Conservation (phyloP, 2,329 filamentous ascomycete genomes). For the Westerdykella ornata region DNA sequence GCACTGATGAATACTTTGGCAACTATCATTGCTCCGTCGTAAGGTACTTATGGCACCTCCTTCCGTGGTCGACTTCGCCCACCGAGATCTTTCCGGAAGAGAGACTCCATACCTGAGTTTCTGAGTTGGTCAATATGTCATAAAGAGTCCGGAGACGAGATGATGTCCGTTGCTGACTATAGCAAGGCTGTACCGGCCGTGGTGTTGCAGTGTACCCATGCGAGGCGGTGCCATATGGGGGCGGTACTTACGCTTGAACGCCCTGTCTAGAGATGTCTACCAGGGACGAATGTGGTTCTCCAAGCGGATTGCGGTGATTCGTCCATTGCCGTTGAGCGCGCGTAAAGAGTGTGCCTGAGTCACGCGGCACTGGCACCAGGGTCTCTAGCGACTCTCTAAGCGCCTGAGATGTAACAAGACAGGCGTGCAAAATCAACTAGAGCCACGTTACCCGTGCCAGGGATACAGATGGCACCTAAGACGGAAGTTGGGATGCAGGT, state of each 20-base stretch:
- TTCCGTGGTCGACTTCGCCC: no score
- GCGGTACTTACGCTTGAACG: not conserved
- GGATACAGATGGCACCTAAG: not conserved
- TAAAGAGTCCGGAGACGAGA: not conserved
- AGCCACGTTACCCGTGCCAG: not conserved
- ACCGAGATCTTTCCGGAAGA: not conserved
- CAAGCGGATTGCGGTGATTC: no score
- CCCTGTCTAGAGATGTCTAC: no score
- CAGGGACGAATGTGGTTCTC: no score
- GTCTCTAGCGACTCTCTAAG: no score
- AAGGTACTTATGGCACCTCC: constrained; percentile 8
- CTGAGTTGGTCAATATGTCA: not conserved
- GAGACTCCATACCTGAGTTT: not conserved
- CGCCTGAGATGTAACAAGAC: not conserved
- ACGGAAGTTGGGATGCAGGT: not conserved
- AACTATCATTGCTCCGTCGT: constrained; percentile 8
- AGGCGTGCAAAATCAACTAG: not conserved
- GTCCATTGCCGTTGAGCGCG: no score
- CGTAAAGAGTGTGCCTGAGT: no score
- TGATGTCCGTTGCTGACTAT: not conserved
- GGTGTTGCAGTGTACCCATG: constrained; percentile 9
- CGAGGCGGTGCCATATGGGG: constrained; percentile 7
- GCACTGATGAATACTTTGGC: constrained; percentile 5
- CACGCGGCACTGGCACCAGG: no score
- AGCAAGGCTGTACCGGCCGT: constrained; percentile 4